These are phyloP conservation scores for Tritrichomonas foetus DNA, from an alignment of 208 protist genomes.

Conservation along the genomic window DNA sequence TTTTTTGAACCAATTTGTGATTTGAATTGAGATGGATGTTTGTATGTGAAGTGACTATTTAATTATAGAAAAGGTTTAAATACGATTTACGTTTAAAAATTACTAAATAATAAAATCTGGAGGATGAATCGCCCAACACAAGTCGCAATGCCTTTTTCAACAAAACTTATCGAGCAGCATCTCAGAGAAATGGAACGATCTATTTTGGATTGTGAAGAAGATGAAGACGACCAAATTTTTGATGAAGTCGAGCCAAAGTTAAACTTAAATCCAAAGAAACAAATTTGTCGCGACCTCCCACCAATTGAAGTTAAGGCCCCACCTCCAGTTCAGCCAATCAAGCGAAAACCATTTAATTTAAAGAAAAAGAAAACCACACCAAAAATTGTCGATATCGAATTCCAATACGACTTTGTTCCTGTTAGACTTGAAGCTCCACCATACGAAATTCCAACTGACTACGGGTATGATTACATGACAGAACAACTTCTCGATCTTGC, in stretches of 20 bases:
- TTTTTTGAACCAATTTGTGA: too few species aligned
- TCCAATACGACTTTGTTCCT: neutral
- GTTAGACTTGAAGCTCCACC: neutral
- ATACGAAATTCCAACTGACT: neutral
- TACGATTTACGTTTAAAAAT: too few species aligned
- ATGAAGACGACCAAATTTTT: slow-evolving; percentile 1
- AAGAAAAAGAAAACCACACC: neutral
- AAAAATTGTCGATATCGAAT: slow-evolving; percentile 12
- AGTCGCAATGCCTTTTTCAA: too few species aligned
- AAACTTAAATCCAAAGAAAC: neutral
- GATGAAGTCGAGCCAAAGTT: neutral
- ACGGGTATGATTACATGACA: neutral
- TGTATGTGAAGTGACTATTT: too few species aligned
- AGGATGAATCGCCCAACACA: too few species aligned
- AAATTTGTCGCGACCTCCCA: neutral
- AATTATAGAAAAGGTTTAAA: too few species aligned
- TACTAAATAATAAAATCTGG: too few species aligned
- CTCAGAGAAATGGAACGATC: too few species aligned
- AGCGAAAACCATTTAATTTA: neutral
- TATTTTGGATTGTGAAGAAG: too few species aligned
- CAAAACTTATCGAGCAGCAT: too few species aligned
- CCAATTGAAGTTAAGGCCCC: neutral
- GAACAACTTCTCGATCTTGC: slow-evolving; percentile 15
- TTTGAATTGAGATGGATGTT: too few species aligned
- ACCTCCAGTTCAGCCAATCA: neutral